Conservation (phyloP, 495 filamentous ascomycete species). For the Halenospora varia region DNA sequence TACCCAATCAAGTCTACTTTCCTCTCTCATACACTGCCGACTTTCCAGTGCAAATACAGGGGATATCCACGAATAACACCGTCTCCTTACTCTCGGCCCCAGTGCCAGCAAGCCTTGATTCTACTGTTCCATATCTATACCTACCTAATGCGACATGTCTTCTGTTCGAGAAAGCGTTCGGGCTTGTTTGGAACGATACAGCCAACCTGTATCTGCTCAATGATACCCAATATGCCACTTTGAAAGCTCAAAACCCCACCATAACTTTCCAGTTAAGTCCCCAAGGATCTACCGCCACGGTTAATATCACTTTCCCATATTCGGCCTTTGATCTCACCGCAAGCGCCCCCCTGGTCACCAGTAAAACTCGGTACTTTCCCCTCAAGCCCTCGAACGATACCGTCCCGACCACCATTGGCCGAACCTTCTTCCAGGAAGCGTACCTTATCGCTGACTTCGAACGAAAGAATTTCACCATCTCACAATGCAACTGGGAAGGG, state of each 20-base stretch:
- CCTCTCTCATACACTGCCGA: constrained; percentile 9
- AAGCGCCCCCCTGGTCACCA: neutral
- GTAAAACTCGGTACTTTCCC: constrained; percentile 41
- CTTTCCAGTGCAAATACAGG: constrained; percentile 7
- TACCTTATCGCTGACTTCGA: constrained; percentile 24
- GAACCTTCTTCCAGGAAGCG: constrained; percentile 56
- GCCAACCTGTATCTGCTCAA: constrained; percentile 48
- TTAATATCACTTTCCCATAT: constrained; percentile 50
- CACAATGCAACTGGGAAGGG: constrained; percentile 15
- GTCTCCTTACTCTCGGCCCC: constrained; percentile 28
- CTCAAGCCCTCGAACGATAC: constrained; percentile 45
- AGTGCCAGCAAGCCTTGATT: constrained; percentile 43
- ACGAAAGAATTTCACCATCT: constrained; percentile 17
- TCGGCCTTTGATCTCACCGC: constrained; percentile 48
- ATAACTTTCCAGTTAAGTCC: constrained; percentile 46
- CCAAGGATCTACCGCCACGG: constrained; percentile 29
- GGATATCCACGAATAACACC: constrained; percentile 13
- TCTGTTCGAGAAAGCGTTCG: constrained; percentile 49
- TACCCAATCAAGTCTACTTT: constrained; percentile 42
- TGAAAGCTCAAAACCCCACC: constrained; percentile 42
- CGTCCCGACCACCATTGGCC: constrained; percentile 50
- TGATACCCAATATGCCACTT: constrained; percentile 33
- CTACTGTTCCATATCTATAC: constrained; percentile 50
- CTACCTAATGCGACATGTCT: constrained; percentile 47
- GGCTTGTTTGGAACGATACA: constrained; percentile 39